Evolutionary conservation across 169 alveolate genomes (phyloP), one percentile per base, ranked within the genome.

Genomic region (Plasmodium billcollinsi): DNA sequence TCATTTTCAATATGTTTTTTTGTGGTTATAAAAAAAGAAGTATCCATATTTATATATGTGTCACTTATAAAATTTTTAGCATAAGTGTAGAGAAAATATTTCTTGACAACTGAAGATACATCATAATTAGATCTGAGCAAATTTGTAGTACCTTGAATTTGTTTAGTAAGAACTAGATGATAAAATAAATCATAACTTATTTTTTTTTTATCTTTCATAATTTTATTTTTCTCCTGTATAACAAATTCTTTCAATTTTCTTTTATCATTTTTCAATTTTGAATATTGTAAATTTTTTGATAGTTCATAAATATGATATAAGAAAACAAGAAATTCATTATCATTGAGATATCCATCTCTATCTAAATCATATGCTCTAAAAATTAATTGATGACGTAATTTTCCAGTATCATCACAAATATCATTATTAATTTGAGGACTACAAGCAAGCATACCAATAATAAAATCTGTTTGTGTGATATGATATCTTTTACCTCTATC

Each of bases 371-470:
- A 94, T 9, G 95, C 95, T 15, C 96, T 72, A 70, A 94, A 94
- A 11, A 94, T 89, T 76, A 92, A 94, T 62, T 94, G 96, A 54
- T 92, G 88, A 3, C 96, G 88, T 73, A 94, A 71, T 50, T 88
- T 91, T 1, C 96, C 96, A 5, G 92, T 7, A 69, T 92, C 83
- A 43, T 89, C 69, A 26, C 18, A 50, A 21, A 88, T 88, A 61
- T 89, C 88, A 52, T 93, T 88, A 0, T 47, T 49, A 56, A 93
- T 93, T 50, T 90, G 94, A 18, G 96, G 96, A 12, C 95, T 92
- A 74, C 96, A 94, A 1, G 96, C 89, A 69, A 94, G 24, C 95
- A 94, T 92, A 3, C 96, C 96, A 7, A 92, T 88, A 12, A 94
- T 69, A 73, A 94, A 94, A 29, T 94, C 96, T 33, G 91, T 78